Evolutionary conservation across 441 rosid species (phyloP).

Genomic region (Gossypium schwendimanii): DNA sequence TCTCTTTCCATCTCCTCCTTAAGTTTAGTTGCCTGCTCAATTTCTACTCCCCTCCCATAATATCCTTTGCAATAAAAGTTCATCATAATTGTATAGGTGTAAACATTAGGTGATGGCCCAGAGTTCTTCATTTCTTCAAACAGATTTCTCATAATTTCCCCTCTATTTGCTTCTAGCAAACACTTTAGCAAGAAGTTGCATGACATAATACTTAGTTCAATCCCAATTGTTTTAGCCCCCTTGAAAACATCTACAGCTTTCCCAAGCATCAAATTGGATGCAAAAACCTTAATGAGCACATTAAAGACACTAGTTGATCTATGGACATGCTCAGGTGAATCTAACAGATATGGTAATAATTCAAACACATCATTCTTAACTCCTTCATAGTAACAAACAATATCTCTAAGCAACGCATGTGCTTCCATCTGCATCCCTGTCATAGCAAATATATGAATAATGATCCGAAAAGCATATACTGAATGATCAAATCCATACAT

Average conservation of each 20-base stretch:
- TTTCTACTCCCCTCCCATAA: slow-evolving; percentile 19
- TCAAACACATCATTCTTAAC: slow-evolving; percentile 26
- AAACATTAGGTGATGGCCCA: slow-evolving; percentile 42
- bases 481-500: slow-evolving; percentile 31
- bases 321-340: slow-evolving; percentile 19
- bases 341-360: slow-evolving; percentile 33
- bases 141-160: slow-evolving; percentile 21
- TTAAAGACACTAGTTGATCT: slow-evolving; percentile 21
- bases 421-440: slow-evolving; percentile 33
- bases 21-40: slow-evolving; percentile 24
- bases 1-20: slow-evolving; percentile 36
- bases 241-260: slow-evolving; percentile 29
- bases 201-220: slow-evolving; percentile 27
- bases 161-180: slow-evolving; percentile 29
- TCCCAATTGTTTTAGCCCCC: slow-evolving; percentile 27
- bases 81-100: slow-evolving; percentile 46
- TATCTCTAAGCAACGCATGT: slow-evolving; percentile 22
- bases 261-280: slow-evolving; percentile 41
- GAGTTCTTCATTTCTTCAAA: slow-evolving; percentile 35
- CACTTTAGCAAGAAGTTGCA: slow-evolving; percentile 62
- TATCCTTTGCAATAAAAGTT: slow-evolving; percentile 32
- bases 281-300: slow-evolving; percentile 45
- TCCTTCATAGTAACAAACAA: slow-evolving; percentile 18
- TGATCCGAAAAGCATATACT: slow-evolving; percentile 22
- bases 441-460: slow-evolving; percentile 31